Evolutionary conservation across 1,284 basidiomycete species (phyloP), one percentile per base, ranked within the genome.

Genomic region (Farysia itapuensis): DNA sequence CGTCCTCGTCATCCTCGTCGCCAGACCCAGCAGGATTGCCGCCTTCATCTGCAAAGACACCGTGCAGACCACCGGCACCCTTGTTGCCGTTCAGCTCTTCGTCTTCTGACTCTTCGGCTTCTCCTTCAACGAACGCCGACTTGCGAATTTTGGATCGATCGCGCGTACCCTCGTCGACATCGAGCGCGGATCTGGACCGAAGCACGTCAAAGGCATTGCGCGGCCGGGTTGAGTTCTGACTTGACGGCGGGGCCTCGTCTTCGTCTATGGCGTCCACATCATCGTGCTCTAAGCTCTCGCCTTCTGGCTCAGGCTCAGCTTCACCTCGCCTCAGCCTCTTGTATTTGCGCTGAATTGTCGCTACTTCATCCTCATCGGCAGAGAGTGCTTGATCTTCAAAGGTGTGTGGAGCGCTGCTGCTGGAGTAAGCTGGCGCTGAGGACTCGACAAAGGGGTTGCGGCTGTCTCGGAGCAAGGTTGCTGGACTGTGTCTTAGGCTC

Each of bases 51-150:
- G 44, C 64, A 24, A 73, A 72, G 32, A 73, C 41, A 15, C 71
- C 72, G 15, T 50, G 50, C 13, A 73, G 47, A 16, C 70, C 72
- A 13, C 69, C 64, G 13, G 57, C 67, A 24, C 53, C 60, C 16
- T 52, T 56, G 13, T 46, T 40, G n/a, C 60, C 52, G 13, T 39
- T 47, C 2, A 49, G 52, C 43, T 64, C 57, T 36, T 74, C 71
- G 21, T 69, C 68, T 22, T 73, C 72, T 2, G 72, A 75, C 50
- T 75, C 72, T 41, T 68, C 72, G n/a, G 72, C 72, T 39, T 75
- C 72, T 5, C 71, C 72, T 35, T 64, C 64, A 25, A 75, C 57
- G 49, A 72, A 75, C 14, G 51, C 60, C 3, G 50, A 56, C 32
- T 63, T 63, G 44, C 50, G 53, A 31, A 57, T 67, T 40, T 59